These are phyloP conservation scores for Vicia villosa DNA, from an alignment of 306 rosid species.

Conservation along the genomic window DNA sequence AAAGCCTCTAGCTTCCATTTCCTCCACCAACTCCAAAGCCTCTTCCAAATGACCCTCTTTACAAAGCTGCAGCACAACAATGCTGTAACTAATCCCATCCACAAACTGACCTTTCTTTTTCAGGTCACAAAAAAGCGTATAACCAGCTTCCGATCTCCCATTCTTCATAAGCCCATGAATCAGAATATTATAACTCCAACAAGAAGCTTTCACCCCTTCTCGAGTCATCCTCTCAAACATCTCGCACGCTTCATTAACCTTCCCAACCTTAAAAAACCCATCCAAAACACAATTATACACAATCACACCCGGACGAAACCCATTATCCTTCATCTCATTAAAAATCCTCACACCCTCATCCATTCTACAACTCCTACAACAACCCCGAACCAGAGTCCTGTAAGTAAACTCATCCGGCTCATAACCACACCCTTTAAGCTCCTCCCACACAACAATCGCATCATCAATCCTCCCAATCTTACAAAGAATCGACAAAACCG, in stretches of 20 bases:
- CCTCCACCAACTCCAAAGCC: conserved; percentile 74
- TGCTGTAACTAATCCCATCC: conserved; percentile 80
- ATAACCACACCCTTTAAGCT: conserved; percentile 71
- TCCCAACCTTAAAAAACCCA: conserved; percentile 76
- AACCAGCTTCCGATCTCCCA: conserved; percentile 84
- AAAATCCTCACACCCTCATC: conserved; percentile 64
- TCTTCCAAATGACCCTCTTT: conserved; percentile 76
- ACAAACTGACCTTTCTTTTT: conserved; percentile 87
- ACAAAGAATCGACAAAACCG: conserved; percentile 68
- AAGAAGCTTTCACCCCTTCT: conserved; percentile 69
- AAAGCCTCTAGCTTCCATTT: conserved; percentile 91
- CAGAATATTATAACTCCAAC: conserved; percentile 76
- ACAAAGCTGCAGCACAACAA: conserved; percentile 71
- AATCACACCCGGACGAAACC: conserved; percentile 50
- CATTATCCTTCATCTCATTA: conserved; percentile 66
- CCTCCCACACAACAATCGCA: conserved; percentile 71
- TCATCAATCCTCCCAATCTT: conserved; percentile 71
- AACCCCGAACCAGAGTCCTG: conserved; percentile 70
- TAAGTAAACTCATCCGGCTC: conserved; percentile 74
- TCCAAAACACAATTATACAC: conserved; percentile 74
- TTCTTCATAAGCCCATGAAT: conserved; percentile 80
- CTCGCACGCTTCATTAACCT: conserved; percentile 68
- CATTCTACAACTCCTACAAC: conserved; percentile 58
- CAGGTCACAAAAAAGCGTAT: conserved; percentile 74
- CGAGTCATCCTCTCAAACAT: conserved; percentile 85